These are phyloP conservation scores for Delonix regia DNA, from an alignment of 306 rosid species.

Conservation along the genomic window DNA sequence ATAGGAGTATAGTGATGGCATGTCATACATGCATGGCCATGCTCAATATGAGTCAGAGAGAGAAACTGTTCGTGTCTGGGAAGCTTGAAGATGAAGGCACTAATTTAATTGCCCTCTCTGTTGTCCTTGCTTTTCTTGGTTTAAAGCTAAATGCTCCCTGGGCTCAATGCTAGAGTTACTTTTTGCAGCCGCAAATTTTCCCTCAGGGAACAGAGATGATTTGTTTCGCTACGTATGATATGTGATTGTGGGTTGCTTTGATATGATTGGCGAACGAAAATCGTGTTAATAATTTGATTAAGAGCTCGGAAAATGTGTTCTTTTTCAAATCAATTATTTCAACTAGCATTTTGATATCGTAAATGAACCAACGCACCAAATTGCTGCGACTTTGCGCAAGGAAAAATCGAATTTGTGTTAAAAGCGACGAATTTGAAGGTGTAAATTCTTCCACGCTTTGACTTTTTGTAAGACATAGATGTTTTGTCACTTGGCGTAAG, in stretches of 20 bases:
- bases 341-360: background rate
- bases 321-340: background rate
- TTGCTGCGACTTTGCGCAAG: no score
- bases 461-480: no score
- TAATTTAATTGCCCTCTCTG: background rate
- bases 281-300: background rate
- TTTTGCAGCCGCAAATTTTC: background rate
- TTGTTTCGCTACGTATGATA: background rate
- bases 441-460: no score
- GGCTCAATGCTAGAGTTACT: background rate
- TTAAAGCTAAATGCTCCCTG: slow-evolving; percentile 1
- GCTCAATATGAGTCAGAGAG: slow-evolving; percentile 44
- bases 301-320: background rate
- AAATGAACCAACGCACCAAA: background rate
- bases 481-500: no score
- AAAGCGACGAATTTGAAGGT: no score
- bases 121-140: slow-evolving; percentile 30
- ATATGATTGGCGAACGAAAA: background rate
- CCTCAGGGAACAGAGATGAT: background rate
- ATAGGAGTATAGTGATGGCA: background rate
- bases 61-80: background rate
- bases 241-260: background rate
- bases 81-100: slow-evolving; percentile 48
- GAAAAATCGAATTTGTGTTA: no score
- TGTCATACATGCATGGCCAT: slow-evolving; percentile 38